Evolutionary conservation across 495 filamentous ascomycete species (phyloP).

Genomic region (Neurospora cerealis): DNA sequence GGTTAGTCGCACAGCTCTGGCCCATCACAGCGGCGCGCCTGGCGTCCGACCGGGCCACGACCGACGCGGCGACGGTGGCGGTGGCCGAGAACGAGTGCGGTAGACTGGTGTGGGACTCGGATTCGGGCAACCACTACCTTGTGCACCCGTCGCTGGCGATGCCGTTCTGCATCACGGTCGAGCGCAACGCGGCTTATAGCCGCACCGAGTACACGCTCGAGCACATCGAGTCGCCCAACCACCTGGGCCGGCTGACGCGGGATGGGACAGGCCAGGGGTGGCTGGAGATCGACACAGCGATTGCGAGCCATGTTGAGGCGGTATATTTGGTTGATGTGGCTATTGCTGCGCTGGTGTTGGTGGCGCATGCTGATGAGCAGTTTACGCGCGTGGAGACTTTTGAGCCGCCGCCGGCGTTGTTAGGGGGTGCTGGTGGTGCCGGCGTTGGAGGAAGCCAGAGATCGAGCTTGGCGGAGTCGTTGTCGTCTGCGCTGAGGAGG

Average conservation of each 20-base stretch:
- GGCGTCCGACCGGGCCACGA: conserved; percentile 52
- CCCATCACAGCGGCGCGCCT: conserved; percentile 60
- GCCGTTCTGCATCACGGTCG: conserved; percentile 44
- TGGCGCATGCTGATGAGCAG: conserved; percentile 53
- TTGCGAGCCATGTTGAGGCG: conserved; percentile 42
- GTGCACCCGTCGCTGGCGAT: conserved; percentile 58
- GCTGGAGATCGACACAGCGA: conserved; percentile 42
- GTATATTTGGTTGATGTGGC: conserved; percentile 70
- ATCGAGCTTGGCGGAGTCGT: conserved; percentile 8
- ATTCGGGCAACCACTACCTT: conserved; percentile 54
- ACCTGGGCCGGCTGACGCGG: conserved; percentile 38
- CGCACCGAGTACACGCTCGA: conserved; percentile 53
- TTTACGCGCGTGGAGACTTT: conserved; percentile 36
- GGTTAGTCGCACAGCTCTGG: conserved; percentile 64
- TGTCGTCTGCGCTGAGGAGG: conserved; percentile 2
- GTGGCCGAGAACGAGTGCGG: conserved; percentile 65
- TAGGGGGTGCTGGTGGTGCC: conserved; percentile 12
- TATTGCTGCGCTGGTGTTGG: conserved; percentile 56
- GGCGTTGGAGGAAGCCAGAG: conserved; percentile 15
- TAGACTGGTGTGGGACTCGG: conserved; percentile 58
- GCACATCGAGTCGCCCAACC: conserved; percentile 45
- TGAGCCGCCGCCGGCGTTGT: conserved; percentile 37
- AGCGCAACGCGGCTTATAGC: conserved; percentile 41
- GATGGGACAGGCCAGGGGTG: conserved; percentile 43
- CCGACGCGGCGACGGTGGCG: conserved; percentile 48